A percentile compares a stretch with the other conserved stretches of the same genome.
These are phyloP conservation scores for Aspergillus oerlinghausenensis DNA, from an alignment of 2,329 filamentous ascomycete genomes.

Conservation along the genomic window DNA sequence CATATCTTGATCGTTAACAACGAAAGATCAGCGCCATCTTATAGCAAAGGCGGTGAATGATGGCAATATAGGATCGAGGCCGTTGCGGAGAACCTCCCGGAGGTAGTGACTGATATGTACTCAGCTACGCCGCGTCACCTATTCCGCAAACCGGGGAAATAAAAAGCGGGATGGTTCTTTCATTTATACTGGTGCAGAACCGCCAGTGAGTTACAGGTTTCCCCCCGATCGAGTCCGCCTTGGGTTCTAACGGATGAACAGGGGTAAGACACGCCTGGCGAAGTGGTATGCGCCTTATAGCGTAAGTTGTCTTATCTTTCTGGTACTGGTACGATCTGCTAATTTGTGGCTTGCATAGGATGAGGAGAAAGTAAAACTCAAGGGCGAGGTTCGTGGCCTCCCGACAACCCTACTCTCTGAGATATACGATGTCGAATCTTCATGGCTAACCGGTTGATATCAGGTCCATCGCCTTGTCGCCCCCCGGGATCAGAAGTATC, in stretches of 20 bases:
- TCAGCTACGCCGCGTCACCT: conserved; percentile 14
- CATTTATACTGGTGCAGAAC: conserved; percentile 87
- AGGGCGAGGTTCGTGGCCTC: conserved; percentile 70
- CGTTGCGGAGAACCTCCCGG: conserved; percentile 20
- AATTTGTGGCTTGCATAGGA: conserved; percentile 50
- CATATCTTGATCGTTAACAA: background rate
- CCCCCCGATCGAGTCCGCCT: background rate
- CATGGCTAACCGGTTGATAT: conserved; percentile 8
- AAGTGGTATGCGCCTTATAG: conserved; percentile 99
- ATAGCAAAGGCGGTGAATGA: conserved; percentile 18
- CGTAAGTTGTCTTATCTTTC: conserved; percentile 40
- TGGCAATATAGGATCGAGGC: conserved; percentile 26
- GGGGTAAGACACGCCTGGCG: conserved; percentile 95
- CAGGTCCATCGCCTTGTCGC: conserved; percentile 95
- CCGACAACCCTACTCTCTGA: background rate
- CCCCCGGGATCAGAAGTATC: conserved; percentile 97
- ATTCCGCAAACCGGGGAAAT: conserved; percentile 5
- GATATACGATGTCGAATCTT: background rate
- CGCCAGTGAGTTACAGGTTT: conserved; percentile 59
- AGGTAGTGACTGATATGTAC: conserved; percentile 6
- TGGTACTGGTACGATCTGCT: background rate
- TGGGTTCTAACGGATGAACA: conserved; percentile 38
- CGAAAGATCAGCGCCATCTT: conserved; percentile 2
- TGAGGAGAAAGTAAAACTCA: conserved; percentile 98
- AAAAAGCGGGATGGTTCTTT: conserved; percentile 56